Percentiles rank a stretch among this genome's conserved stretches.
phyloP scores from a whole-genome alignment of 257 asterid species.

The Solanum medicagineum region DNA sequence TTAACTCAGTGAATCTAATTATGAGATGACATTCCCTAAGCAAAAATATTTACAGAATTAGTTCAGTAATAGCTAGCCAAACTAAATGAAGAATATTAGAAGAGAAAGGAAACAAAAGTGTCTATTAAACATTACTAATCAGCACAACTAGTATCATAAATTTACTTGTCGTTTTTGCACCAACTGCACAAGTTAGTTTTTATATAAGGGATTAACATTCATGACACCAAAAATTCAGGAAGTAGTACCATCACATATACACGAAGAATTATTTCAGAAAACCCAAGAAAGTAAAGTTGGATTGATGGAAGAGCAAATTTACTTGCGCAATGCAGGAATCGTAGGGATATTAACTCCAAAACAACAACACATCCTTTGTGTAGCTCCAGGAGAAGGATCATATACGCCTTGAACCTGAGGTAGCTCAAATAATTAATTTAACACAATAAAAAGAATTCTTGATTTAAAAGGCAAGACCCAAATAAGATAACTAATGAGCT shows the following conservation, averaged over 20 bases:
- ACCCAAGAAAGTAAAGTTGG: background rate
- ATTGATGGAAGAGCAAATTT: conserved; percentile 4
- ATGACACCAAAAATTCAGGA: background rate
- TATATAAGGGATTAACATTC: background rate
- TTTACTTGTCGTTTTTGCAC: background rate
- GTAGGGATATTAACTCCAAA: conserved; percentile 65
- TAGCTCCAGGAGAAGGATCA: conserved; percentile 43
- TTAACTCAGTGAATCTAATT: background rate
- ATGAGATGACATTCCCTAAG: background rate
- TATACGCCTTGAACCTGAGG: conserved; percentile 48
- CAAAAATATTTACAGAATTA: background rate
- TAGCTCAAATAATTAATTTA: background rate
- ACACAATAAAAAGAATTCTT: background rate
- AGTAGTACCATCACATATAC: background rate
- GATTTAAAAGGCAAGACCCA: background rate
- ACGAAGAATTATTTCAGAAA: background rate
- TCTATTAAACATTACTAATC: background rate
- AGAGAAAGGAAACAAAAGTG: background rate
- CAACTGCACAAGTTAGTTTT: background rate
- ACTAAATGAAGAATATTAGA: background rate
- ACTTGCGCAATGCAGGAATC: conserved; percentile 73
- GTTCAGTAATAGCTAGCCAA: background rate
- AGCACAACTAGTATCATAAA: background rate
- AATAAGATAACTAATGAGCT: background rate
- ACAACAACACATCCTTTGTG: conserved; percentile 52